Conservation (phyloP, 179 eudicot species). For the Spergularia azorica region DNA sequence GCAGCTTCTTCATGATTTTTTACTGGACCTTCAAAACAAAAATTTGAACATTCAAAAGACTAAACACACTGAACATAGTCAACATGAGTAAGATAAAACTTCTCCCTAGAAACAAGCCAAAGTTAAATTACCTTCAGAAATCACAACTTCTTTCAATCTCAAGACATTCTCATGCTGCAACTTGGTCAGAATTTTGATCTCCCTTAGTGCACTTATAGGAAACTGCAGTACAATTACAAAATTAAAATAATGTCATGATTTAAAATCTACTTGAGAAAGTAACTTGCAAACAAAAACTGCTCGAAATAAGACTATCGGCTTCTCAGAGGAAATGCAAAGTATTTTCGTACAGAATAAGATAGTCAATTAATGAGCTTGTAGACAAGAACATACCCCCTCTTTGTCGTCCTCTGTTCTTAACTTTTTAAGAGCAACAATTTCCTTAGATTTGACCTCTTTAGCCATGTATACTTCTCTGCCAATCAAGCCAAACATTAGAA, state of each 20-base stretch:
- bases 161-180: slow-evolving; percentile 38
- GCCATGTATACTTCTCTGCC: slow-evolving; percentile 44
- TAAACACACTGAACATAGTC: background rate
- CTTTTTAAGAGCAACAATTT: slow-evolving; percentile 37
- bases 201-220: slow-evolving; percentile 41
- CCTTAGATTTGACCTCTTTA: slow-evolving; percentile 34
- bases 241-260: background rate
- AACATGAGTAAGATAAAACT: background rate
- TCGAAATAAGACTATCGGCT: background rate
- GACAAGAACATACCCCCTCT: slow-evolving; percentile 38
- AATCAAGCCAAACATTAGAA: slow-evolving; percentile 15
- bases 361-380: background rate
- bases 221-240: slow-evolving; percentile 27
- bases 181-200: slow-evolving; percentile 32
- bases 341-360: background rate
- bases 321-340: background rate
- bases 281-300: slow-evolving; percentile 3
- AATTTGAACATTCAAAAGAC: background rate
- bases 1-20: slow-evolving; percentile 17
- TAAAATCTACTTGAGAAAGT: background rate
- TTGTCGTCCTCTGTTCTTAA: slow-evolving; percentile 29
- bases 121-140: slow-evolving; percentile 38
- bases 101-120: background rate
- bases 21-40: slow-evolving; percentile 19
- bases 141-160: slow-evolving; percentile 37